Base-by-base conservation (phyloP, 768 basidiomycete genomes). In the Tricholoma matsutake region DNA sequence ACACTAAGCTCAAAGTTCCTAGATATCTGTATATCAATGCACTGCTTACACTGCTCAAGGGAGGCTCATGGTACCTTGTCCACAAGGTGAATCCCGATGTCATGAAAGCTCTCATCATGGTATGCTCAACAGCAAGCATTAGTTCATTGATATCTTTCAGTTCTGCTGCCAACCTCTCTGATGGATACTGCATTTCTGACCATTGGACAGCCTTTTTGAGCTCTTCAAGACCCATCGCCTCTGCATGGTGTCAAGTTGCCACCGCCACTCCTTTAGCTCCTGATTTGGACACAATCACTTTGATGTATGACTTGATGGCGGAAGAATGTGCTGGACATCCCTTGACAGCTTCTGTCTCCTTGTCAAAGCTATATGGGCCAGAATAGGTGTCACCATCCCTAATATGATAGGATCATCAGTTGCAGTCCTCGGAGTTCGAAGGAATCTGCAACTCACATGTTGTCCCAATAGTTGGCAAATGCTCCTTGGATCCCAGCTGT, bases 391-490 rank as follows among this genome's bases (percentile, higher is more conserved):
- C 65, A 22, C 66, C 61, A 13, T 62, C 63, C 45, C 70, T 70
- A 39, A 13, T 13, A 39, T 14, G 11, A 39, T 39, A 13, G 11
- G 13, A 13, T 39, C 37, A 6, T 37, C 10, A n/a, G 18, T 43
- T 18, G 18, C n/a, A 18, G n/a, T 5, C n/a, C n/a, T n/a, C n/a
- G n/a, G 18, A 45, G 7, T 14, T 45, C 6, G 20, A 45, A 6
- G 43, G 18, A 20, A 45, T 9, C 43, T 18, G n/a, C 6, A 2
- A 9, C 43, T 45, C 43, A 74, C 72, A 70, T 64, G 29, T 66
- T 61, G 57, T 73, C 71, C 72, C 72, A 75, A 45, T 49, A 49
- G 47, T 66, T 55, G 10, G 68, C 65, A 49, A 71, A 73, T 10
- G 69, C 74, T 13, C 64, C 66, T 13, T 73, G 67, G 41, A 72